Base-by-base conservation (phyloP, 495 filamentous ascomycete genomes). In the Zalerion maritima region DNA sequence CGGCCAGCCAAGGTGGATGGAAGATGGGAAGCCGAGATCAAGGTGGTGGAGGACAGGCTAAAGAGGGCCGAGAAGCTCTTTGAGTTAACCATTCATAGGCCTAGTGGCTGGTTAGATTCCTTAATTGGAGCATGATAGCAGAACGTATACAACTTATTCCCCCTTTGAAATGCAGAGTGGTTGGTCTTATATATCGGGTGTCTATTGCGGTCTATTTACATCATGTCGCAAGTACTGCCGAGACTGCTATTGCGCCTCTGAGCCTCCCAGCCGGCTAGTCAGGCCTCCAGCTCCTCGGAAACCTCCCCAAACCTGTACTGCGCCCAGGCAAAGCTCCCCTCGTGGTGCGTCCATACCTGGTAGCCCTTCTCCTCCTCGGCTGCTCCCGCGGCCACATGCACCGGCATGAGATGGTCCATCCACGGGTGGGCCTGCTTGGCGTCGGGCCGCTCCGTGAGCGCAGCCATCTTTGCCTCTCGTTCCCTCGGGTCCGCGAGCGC, bases 371-470 rank as follows among this genome's bases (percentile, higher is more conserved):
- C 78, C 6, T 66, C 61, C 0, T 66, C 71, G 0, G 73, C 78
- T 6, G 78, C 78, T 0, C 80, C 81, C 1, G 75, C 75, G 3
- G 67, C 74, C 40, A 93, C 60, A 49, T 80, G 70, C 13, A 87
- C 62, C 0, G 84, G 84, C 51, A 87, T 62, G 28, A 91, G 42
- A 55, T 93, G 84, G 21, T 91, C 81, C 44, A 85, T 61, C 26
- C 46, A 54, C 31, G 83, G 84, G 57, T 91, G 84, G 15, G 84
- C 79, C 49, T 75, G 60, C 25, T 67, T 70, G 1, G 79, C 78
- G 62, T 85, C 79, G 3, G 54, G 52, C 24, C 79, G 50, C 47
- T 67, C 64, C 34, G 77, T 28, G 38, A 83, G 45, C 12, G 55
- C 63, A 13, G 49, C 51, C 67, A 91, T 67, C 7, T 59, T 67